Evolutionary conservation across 345 rosid species (phyloP), one percentile per base, ranked within the genome.

Genomic region (Salix udensis): DNA sequence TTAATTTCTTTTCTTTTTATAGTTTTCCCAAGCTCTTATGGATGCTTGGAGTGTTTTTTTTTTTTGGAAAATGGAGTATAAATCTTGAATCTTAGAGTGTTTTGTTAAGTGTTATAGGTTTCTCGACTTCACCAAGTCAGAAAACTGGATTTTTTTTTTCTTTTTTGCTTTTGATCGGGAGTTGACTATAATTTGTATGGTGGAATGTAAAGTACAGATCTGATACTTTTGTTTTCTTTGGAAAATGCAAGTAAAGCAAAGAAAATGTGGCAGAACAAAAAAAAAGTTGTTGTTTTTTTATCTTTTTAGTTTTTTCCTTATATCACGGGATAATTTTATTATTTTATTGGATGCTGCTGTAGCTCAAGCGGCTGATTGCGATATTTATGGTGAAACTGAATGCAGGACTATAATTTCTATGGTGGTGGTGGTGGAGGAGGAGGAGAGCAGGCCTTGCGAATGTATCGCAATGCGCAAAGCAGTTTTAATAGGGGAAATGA

Each of bases 341-440:
- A 24, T 58, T 58, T 58, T 58, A 9, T 58, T 23, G 64, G 28
- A 24, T 58, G 64, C 28, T 58, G 6, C 28, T 58, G 64, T 9
- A n/a, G 23, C 64, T 23, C 64, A 58, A 23, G 14, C 23, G 4
- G 23, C 10, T 10, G 46, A 42, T 42, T 42, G 46, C 14, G 46
- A 42, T 42, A 42, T 42, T 42, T 42, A 42, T 71, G 5, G 23
- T 52, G 23, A 14, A 64, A n/a, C 26, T 58, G 15, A 23, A 55
- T 81, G 73, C 89, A 96, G 98, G 99, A 96, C 79, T 96, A 88
- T 77, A 89, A 88, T 79, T 91, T 90, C 80, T 89, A 84, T 77
- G 90, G 85, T 2, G 84, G 87, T 26, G 92, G 44, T 39, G 42
- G 46, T 2, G 46, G 46, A 24, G 75, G 55, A 24, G 75, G 55